These are phyloP conservation scores for Tieghemiomyces parasiticus DNA, from an alignment of 192 early-diverging fungal genomes.

Conservation along the genomic window DNA sequence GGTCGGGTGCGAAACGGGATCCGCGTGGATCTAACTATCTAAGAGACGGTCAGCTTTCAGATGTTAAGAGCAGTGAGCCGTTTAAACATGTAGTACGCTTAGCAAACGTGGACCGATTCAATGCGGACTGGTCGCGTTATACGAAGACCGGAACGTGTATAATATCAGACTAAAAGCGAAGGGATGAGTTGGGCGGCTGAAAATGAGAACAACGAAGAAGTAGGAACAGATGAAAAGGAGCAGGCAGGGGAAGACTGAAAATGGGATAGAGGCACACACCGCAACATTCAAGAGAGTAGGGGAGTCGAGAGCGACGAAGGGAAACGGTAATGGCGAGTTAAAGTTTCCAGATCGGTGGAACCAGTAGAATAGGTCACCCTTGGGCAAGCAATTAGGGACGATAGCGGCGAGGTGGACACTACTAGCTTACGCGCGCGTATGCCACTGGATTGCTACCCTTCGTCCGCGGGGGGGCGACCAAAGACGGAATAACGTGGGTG, in stretches of 20 bases:
- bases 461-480: too few species aligned
- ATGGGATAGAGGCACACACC: background rate
- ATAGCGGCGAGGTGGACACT: too few species aligned
- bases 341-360: too few species aligned
- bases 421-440: too few species aligned
- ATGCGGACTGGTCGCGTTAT: background rate
- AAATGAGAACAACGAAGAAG: background rate
- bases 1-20: background rate
- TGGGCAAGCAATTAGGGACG: too few species aligned
- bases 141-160: background rate
- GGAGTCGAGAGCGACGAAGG: too few species aligned
- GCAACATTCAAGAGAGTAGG: too few species aligned
- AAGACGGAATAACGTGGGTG: too few species aligned
- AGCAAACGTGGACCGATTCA: background rate
- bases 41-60: background rate
- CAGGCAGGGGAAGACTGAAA: background rate
- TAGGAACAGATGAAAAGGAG: background rate
- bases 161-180: background rate
- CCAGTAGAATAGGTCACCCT: too few species aligned
- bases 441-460: too few species aligned
- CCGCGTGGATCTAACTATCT: too few species aligned
- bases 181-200: background rate
- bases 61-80: background rate
- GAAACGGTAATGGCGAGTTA: too few species aligned
- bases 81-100: background rate